Evolutionary conservation across 306 rosid species (phyloP), one percentile per base, ranked within the genome.

Genomic region (Prunus armeniaca): DNA sequence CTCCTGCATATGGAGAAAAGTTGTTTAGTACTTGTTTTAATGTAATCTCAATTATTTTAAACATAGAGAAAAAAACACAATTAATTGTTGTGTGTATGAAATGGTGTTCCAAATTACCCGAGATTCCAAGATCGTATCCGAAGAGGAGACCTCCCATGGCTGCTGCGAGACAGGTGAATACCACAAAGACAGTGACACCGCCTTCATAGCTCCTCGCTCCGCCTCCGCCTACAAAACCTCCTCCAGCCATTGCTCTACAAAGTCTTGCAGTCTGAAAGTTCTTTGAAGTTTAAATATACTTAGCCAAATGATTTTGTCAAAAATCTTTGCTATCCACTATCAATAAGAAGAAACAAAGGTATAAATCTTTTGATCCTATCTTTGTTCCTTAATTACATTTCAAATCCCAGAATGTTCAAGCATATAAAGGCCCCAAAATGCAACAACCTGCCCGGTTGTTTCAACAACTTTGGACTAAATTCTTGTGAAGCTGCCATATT

Each of bases 91-190:
- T 49, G 54, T 49, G 54, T 12, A 49, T 13, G 17, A 49, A 13
- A 49, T 12, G 54, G 17, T 49, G 54, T 49, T 1, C 54, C 32
- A 10, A 11, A 22, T 58, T 58, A 62, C 88, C 88, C 30, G 84
- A 82, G 55, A 85, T 73, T 60, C 86, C 82, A 27, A 82, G 60
- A 66, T 85, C 89, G 17, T 85, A 85, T 70, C 86, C 82, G 14
- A 85, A 85, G 38, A 81, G 80, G 38, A 81, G 81, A 20, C 81
- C 84, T 2, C 84, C 81, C 73, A 71, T 81, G 54, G 84, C 81
- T 2, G 81, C 78, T 6, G 56, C 80, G 65, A 81, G 10, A 25
- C 84, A 81, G 27, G 84, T 57, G 49, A 76, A n/a, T 0, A 76
- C 2, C 18, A 76, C 78, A 65, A 81, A 76, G 17, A 15, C 18